phyloP scores from a whole-genome alignment of 345 rosid genomes.

The Boechera retrofracta region DNA sequence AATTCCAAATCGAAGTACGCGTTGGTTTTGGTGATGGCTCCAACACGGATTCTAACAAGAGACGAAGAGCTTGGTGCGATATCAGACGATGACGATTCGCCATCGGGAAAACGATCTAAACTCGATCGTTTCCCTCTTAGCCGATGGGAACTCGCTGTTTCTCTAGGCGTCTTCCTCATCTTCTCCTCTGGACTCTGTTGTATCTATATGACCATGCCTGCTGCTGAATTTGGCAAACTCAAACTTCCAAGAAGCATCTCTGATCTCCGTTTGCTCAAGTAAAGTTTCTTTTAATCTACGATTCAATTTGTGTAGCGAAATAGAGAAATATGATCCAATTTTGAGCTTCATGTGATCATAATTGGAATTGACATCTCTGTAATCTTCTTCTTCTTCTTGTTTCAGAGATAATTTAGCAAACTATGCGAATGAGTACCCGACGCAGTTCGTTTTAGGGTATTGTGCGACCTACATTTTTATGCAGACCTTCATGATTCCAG shows the following conservation, averaged over 20 bases:
- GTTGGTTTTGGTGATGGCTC: constrained; percentile 49
- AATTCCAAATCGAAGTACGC: too few relatives aligned
- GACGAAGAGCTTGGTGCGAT: constrained; percentile 61
- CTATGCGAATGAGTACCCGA: constrained; percentile 78
- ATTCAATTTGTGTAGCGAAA: background rate
- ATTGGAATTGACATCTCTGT: background rate
- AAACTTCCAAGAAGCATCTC: constrained; percentile 84
- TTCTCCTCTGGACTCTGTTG: constrained; percentile 74
- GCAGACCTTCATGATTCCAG: constrained; percentile 99
- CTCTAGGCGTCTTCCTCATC: constrained; percentile 69
- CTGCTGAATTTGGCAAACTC: constrained; percentile 79
- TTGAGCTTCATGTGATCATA: background rate
- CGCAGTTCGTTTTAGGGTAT: constrained; percentile 87
- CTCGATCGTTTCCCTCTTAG: constrained; percentile 76
- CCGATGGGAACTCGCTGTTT: constrained; percentile 79
- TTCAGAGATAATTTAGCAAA: constrained; percentile 82
- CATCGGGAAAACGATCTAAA: constrained; percentile 67
- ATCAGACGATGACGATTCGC: constrained; percentile 69
- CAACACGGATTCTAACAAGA: constrained; percentile 59
- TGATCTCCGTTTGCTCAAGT: constrained; percentile 96
- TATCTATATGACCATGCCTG: constrained; percentile 85
- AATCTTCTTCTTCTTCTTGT: constrained; percentile 12
- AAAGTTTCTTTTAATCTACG: background rate
- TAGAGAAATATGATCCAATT: background rate
- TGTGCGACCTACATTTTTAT: constrained; percentile 96